Evolutionary conservation across 257 asterid species (phyloP), one percentile per base, ranked within the genome.

Genomic region (Lantana camara): DNA sequence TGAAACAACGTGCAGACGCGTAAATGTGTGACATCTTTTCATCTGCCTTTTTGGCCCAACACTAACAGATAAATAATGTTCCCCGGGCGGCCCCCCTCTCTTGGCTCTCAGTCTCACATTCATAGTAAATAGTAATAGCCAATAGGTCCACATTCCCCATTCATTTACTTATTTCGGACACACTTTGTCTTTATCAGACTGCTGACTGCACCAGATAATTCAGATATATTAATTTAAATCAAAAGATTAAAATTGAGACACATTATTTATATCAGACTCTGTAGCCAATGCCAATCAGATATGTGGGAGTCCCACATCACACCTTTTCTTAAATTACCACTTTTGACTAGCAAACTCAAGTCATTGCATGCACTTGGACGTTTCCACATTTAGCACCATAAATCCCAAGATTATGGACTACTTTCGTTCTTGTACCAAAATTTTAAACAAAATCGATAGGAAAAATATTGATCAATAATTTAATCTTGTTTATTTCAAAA

Each of bases 71-170:
- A n/a, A n/a, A n/a, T n/a, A n/a, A n/a, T n/a, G n/a, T n/a, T n/a
- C n/a, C n/a, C n/a, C n/a, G n/a, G n/a, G n/a, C n/a, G n/a, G n/a
- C n/a, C n/a, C n/a, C n/a, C n/a, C n/a, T n/a, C n/a, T n/a, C n/a
- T n/a, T n/a, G n/a, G n/a, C n/a, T n/a, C n/a, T n/a, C n/a, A n/a
- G n/a, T n/a, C n/a, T n/a, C n/a, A n/a, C n/a, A n/a, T n/a, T n/a
- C n/a, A n/a, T n/a, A n/a, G n/a, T n/a, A n/a, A n/a, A n/a, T n/a
- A n/a, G n/a, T n/a, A n/a, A n/a, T n/a, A n/a, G n/a, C n/a, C n/a
- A n/a, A n/a, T n/a, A 30, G 60, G 24, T 8, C 60, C 59, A 38
- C 60, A 29, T 29, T 15, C 60, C 15, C 10, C 42, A 54, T 54
- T 54, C 22, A 29, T 54, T 53, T 53, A 12, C 38, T n/a, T 10